Evolutionary conservation across 2,329 filamentous ascomycete species (phyloP), one percentile per base, ranked within the genome.

Genomic region (Beauveria caledonica): DNA sequence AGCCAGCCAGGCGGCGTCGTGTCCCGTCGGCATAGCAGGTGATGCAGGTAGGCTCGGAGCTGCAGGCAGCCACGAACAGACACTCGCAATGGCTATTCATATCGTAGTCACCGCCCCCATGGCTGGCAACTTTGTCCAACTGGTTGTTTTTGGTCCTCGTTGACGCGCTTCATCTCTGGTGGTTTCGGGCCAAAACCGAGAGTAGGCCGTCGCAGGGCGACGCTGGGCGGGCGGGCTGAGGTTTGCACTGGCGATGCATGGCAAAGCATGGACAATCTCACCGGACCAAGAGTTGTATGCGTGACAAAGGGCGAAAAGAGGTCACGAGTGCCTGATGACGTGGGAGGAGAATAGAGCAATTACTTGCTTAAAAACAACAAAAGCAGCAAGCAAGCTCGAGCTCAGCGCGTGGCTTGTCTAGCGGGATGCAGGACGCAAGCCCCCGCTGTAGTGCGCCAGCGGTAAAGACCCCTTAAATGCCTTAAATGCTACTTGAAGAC

Each of bases 321-420:
- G 58, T 60, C 58, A 60, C 58, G 49, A 19, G 57, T 60, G 58
- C n/a, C 5, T 11, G 42, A 60, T 60, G 58, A 60, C 58, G 58
- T 60, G 50, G 49, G 58, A 46, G 58, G 49, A 11, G 21, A 52
- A 15, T 15, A 10, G 40, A 19, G 17, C 19, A 19, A 21, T n/a
- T 44, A 19, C n/a, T 3, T 5, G 25, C n/a, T n/a, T n/a, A n/a
- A n/a, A 45, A 21, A 11, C n/a, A 21, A 11, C 10, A 1, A 45
- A 2, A 19, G 19, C 5, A 23, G n/a, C 19, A 45, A 19, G 10
- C 27, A 17, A 17, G 13, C 33, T 36, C 13, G 5, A 15, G 33
- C 33, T 36, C 33, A 36, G 33, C 44, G 44, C n/a, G 19, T 45
- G 44, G 44, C 44, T 23, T 45, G 33, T n/a, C 40, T 52, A 52